These are phyloP conservation scores for Hypseocharis bilobata DNA, from an alignment of 441 rosid genomes.

Conservation along the genomic window DNA sequence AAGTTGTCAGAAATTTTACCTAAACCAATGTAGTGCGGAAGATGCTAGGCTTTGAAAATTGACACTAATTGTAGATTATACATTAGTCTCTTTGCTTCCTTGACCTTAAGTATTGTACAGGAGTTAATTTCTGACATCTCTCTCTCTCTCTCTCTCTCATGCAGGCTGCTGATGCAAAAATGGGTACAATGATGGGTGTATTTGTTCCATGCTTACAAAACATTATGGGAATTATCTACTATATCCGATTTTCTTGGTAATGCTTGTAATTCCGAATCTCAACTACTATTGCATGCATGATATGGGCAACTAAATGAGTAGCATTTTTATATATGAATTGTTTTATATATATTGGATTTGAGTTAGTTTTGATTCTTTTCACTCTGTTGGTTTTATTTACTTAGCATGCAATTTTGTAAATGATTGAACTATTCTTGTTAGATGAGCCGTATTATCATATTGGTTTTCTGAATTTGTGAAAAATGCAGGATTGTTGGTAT, in stretches of 20 bases:
- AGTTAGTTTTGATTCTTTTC: not conserved
- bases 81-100: not conserved
- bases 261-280: slow-evolving; percentile 1
- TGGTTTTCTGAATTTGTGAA: slow-evolving; percentile 13
- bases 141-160: slow-evolving; percentile 25
- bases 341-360: not conserved
- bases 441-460: not conserved
- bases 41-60: slow-evolving; percentile 4
- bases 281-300: slow-evolving; percentile 2
- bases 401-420: not conserved
- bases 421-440: not conserved
- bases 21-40: too few relatives aligned
- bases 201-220: slow-evolving; percentile 95
- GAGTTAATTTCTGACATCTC: slow-evolving; percentile 20
- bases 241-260: slow-evolving; percentile 97
- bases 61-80: not conserved
- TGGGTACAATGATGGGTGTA: slow-evolving; percentile 99
- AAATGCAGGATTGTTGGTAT: slow-evolving; percentile 92
- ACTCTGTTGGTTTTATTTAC: not conserved
- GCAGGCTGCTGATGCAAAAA: slow-evolving; percentile 66
- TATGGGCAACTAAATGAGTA: not conserved
- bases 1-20: not conserved
- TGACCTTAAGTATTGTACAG: not conserved
- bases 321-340: not conserved
- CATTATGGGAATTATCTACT: slow-evolving; percentile 94